A percentile compares a stretch with the other conserved stretches of the same genome.
These are phyloP conservation scores for Botryobasidium botryosum DNA, from an alignment of 768 basidiomycete species.

Conservation along the genomic window DNA sequence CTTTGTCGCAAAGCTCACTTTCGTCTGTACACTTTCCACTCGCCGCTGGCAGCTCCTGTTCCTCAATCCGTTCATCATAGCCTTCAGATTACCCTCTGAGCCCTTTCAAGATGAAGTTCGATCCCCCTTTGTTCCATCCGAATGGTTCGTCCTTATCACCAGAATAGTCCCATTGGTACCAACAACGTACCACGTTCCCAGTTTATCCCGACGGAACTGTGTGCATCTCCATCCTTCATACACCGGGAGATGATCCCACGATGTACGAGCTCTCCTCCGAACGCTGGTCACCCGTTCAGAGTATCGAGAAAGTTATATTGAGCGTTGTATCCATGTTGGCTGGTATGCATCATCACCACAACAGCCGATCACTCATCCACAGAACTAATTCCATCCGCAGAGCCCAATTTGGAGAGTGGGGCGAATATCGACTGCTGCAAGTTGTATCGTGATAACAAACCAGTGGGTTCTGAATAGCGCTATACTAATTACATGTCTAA, in stretches of 20 bases:
- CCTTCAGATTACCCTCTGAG: constrained; percentile 90
- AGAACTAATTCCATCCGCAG: constrained; percentile 22
- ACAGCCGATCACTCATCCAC: neutral
- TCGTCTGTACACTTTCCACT: constrained; percentile 41
- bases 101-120: constrained; percentile 99
- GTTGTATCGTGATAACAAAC: constrained; percentile 75
- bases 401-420: constrained; percentile 94
- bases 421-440: constrained; percentile 98
- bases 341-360: constrained; percentile 30
- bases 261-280: constrained; percentile 94
- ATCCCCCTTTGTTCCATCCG: constrained; percentile 92
- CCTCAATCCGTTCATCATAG: constrained; percentile 24
- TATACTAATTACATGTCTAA: neutral
- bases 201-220: constrained; percentile 95
- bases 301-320: constrained; percentile 89
- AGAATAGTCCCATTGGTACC: neutral
- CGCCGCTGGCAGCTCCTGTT: constrained; percentile 5
- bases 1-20: constrained; percentile 80
- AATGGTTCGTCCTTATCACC: constrained; percentile 60
- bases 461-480: constrained; percentile 18
- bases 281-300: constrained; percentile 98
- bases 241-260: constrained; percentile 75
- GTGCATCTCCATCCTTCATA: constrained; percentile 95
- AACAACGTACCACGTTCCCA: constrained; percentile 19
- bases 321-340: constrained; percentile 97